These are phyloP conservation scores for Taiwanofungus camphoratus DNA, from an alignment of 1,284 basidiomycete species.

Conservation along the genomic window DNA sequence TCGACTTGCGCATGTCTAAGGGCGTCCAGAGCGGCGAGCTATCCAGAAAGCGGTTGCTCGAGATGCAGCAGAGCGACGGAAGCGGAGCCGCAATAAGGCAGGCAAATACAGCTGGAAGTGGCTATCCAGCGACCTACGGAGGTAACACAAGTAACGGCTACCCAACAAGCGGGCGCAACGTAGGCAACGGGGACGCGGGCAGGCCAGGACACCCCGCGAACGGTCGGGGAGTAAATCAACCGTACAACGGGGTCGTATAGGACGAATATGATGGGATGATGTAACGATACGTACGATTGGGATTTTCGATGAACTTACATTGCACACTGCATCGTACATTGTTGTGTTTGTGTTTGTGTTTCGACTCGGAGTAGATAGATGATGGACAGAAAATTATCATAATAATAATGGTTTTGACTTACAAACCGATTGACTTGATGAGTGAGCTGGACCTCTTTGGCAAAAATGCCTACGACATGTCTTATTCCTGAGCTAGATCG, in stretches of 20 bases:
- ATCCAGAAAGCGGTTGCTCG: slow-evolving; percentile 12
- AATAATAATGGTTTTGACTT: too few species aligned
- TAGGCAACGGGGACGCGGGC: background rate
- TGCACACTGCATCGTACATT: too few species aligned
- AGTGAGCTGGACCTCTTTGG: too few species aligned
- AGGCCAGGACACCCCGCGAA: slow-evolving; percentile 5
- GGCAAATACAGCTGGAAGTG: slow-evolving; percentile 7
- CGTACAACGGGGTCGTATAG: background rate
- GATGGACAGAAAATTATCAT: too few species aligned
- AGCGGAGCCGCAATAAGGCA: slow-evolving; percentile 10
- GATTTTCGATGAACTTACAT: too few species aligned
- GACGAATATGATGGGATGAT: too few species aligned
- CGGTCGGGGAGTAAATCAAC: slow-evolving; percentile 6
- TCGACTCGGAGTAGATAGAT: too few species aligned
- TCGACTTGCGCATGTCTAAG: slow-evolving; percentile 55
- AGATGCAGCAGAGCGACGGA: slow-evolving; percentile 14
- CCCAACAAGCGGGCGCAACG: background rate
- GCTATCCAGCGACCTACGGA: background rate
- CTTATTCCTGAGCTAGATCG: too few species aligned
- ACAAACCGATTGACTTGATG: too few species aligned
- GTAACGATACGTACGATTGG: too few species aligned
- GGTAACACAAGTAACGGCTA: slow-evolving; percentile 1
- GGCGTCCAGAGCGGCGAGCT: slow-evolving; percentile 34
- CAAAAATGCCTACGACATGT: too few species aligned
- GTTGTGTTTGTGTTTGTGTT: too few species aligned